Evolutionary conservation across 192 early-diverging fungal genomes (phyloP), one percentile per base, ranked within the genome.

Genomic region (Linnemannia elongata): DNA sequence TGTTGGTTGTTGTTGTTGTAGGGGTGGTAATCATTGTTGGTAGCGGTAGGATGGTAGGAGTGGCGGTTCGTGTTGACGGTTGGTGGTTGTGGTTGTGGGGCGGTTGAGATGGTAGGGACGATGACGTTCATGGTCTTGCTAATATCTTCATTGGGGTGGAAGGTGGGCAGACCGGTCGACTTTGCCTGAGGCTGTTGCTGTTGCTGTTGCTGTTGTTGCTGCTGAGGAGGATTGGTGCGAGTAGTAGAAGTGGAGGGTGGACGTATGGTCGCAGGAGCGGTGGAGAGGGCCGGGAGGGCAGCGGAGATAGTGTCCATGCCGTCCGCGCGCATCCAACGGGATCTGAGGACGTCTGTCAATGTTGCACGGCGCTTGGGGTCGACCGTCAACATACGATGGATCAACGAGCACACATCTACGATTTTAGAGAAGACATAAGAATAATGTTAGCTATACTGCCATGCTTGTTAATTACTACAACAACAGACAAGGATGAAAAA

Each of bases 341-440:
- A 93, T 20, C 83, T 52, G 6, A 91, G 77, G 38, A 94, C 88
- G 63, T 90, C 88, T 27, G 89, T 77, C 69, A 94, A 88, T 10
- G 93, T 95, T 9, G 91, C 88, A 75, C 94, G 90, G 41, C 90
- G 89, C 15, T 79, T 85, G 18, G 94, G 82, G 30, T 92, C 89
- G 12, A 93, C 92, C 18, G 87, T 88, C 20, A 95, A 75, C 78
- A 92, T 88, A 33, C 82, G 79, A 35, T 81, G 74, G 42, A 93
- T 91, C 27, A 95, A 45, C 33, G 90, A 85, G n/a, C 85, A 80
- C 10, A 90, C 93, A 69, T 88, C 88, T 57, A 68, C 73, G 1
- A 7, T 82, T 77, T 45, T 45, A 3, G 9, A 22, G 17, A 13
- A 91, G 70, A n/a, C 44, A 81, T 27, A 30, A 5, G 4, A 18